These are phyloP conservation scores for Colletotrichum plurivorum DNA, from an alignment of 2,329 filamentous ascomycete genomes.

Conservation along the genomic window DNA sequence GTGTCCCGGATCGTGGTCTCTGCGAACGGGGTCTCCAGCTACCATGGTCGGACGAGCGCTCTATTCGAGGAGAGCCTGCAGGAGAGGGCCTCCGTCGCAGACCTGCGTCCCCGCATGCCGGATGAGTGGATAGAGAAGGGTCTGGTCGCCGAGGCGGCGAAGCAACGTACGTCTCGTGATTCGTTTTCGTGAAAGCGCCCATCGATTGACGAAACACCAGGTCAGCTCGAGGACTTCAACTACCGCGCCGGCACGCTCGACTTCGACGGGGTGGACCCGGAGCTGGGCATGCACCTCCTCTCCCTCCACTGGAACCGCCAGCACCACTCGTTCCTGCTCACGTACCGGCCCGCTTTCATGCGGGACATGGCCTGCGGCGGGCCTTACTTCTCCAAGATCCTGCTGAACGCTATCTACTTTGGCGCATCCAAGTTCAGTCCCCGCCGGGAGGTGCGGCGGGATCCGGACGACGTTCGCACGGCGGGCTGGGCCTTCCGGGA, in stretches of 20 bases:
- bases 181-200: too few relatives aligned
- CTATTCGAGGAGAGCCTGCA: conserved; percentile 58
- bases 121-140: conserved; percentile 60
- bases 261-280: conserved; percentile 68
- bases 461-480: conserved; percentile 60
- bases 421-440: conserved; percentile 61
- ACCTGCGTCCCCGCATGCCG: conserved; percentile 46
- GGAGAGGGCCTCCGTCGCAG: conserved; percentile 38
- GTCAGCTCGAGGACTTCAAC: conserved; percentile 64
- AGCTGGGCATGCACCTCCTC: conserved; percentile 66
- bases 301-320: conserved; percentile 68
- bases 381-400: conserved; percentile 69
- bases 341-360: conserved; percentile 68
- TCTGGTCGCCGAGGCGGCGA: conserved; percentile 62
- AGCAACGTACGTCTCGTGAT: conserved; percentile 51
- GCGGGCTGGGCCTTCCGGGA: conserved; percentile 63
- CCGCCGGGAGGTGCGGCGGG: conserved; percentile 59
- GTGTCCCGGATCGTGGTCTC: conserved; percentile 56
- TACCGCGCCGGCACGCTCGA: conserved; percentile 61
- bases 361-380: conserved; percentile 67
- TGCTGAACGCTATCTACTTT: conserved; percentile 69
- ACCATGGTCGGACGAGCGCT: conserved; percentile 64
- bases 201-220: conserved; percentile 41
- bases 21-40: conserved; percentile 58
- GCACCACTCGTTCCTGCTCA: conserved; percentile 62